Conservation (phyloP, 192 early-diverging fungal species). For the Gigaspora rosea region DNA sequence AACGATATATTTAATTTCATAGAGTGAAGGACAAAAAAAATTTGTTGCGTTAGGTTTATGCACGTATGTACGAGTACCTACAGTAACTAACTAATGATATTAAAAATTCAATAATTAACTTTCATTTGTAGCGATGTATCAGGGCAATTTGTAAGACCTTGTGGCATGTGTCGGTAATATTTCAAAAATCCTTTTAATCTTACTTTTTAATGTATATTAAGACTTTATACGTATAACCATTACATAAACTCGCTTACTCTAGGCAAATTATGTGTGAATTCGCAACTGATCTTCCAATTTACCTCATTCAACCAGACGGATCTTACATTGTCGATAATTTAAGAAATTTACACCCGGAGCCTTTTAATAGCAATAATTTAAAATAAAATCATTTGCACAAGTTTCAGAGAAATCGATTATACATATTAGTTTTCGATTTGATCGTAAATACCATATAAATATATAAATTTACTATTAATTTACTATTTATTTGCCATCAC, state of each 20-base stretch:
- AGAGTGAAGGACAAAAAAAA: conserved; percentile 68
- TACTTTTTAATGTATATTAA: neutral
- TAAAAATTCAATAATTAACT: too few species aligned
- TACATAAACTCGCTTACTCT: too few species aligned
- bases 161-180: conserved; percentile 3
- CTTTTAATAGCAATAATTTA: too few species aligned
- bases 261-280: conserved; percentile 21
- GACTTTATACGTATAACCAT: neutral
- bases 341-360: too few species aligned
- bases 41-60: conserved; percentile 81
- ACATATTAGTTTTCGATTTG: too few species aligned
- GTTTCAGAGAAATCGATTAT: too few species aligned
- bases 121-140: neutral
- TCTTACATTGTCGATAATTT: neutral
- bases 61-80: conserved; percentile 49
- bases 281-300: neutral
- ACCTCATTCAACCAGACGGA: neutral
- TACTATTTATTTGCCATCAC: too few species aligned
- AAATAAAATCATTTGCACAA: too few species aligned
- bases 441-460: too few species aligned
- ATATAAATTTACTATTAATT: too few species aligned
- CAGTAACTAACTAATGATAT: neutral
- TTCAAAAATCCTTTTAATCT: neutral
- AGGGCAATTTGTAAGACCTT: neutral
- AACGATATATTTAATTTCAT: neutral